Conservation (phyloP, 805 yeast genomes). For the Yarrowia divulgata region DNA sequence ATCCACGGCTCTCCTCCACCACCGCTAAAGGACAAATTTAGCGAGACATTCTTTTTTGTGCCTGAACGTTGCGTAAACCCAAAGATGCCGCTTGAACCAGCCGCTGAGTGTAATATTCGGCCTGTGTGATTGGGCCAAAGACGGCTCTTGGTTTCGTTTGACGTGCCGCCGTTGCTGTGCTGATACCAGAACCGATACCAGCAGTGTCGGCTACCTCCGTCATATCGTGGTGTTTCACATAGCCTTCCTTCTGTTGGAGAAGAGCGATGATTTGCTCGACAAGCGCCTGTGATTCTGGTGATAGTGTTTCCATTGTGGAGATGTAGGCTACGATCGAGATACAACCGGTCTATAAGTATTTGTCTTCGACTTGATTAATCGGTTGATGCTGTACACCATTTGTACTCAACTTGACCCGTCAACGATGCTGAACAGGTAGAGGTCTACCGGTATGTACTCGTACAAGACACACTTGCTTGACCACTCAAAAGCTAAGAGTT, state of each 20-base stretch:
- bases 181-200: background rate
- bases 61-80: constrained; percentile 30
- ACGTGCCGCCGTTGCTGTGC: background rate
- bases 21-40: constrained; percentile 14
- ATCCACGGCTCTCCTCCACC: constrained; percentile 16
- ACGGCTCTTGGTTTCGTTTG: background rate
- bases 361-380: background rate
- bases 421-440: no score
- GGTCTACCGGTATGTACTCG: no score
- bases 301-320: constrained; percentile 7
- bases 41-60: constrained; percentile 24
- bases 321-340: no score
- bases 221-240: background rate
- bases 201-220: background rate
- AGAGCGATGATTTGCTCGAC: constrained; percentile 1
- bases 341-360: no score
- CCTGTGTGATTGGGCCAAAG: constrained; percentile 36
- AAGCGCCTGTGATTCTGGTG: background rate
- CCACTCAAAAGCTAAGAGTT: no score
- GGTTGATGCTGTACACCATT: no score
- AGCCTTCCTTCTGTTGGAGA: constrained; percentile 19
- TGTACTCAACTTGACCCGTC: background rate
- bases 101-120: constrained; percentile 29
- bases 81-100: constrained; percentile 27
- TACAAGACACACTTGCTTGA: no score